Percentiles rank a stretch among this genome's conserved stretches.
phyloP scores from a whole-genome alignment of 768 basidiomycete genomes.

The Leccinum fibrillosum region DNA sequence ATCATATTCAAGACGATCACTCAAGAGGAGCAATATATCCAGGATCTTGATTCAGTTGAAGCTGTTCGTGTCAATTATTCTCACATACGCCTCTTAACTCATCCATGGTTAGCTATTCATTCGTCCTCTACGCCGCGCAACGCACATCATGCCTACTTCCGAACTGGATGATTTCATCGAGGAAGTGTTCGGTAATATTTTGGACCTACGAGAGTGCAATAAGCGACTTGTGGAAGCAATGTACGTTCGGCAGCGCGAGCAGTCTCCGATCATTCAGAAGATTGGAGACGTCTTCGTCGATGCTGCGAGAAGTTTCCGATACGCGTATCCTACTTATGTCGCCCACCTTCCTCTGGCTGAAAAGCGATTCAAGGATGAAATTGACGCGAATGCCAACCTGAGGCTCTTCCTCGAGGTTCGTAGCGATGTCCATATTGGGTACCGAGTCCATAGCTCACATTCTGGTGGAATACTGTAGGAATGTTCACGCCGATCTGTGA shows the following conservation, averaged over 20 bases:
- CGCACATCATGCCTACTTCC: constrained; percentile 53
- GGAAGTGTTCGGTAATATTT: constrained; percentile 85
- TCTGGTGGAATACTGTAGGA: constrained; percentile 11
- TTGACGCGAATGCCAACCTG: constrained; percentile 77
- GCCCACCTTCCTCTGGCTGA: constrained; percentile 84
- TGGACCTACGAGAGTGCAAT: constrained; percentile 83
- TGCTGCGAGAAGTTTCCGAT: constrained; percentile 82
- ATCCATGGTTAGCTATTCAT: constrained; percentile 47
- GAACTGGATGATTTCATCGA: constrained; percentile 82
- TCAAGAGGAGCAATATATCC: constrained; percentile 86
- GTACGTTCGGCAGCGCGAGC: constrained; percentile 80
- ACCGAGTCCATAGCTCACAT: neutral
- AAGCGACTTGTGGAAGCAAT: constrained; percentile 80
- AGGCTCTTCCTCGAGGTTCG: constrained; percentile 80
- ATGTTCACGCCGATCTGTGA: constrained; percentile 42
- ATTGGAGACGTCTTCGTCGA: constrained; percentile 90
- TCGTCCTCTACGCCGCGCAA: constrained; percentile 47
- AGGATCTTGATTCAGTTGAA: constrained; percentile 84
- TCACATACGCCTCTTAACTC: constrained; percentile 33
- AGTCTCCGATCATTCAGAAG: constrained; percentile 73
- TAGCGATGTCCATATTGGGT: constrained; percentile 1
- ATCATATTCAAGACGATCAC: constrained; percentile 85
- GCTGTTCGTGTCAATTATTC: constrained; percentile 38
- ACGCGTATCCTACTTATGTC: constrained; percentile 82
- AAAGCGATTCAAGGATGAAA: constrained; percentile 82